phyloP scores from a whole-genome alignment of 495 filamentous ascomycete genomes.

The Talaromyces borbonicus region DNA sequence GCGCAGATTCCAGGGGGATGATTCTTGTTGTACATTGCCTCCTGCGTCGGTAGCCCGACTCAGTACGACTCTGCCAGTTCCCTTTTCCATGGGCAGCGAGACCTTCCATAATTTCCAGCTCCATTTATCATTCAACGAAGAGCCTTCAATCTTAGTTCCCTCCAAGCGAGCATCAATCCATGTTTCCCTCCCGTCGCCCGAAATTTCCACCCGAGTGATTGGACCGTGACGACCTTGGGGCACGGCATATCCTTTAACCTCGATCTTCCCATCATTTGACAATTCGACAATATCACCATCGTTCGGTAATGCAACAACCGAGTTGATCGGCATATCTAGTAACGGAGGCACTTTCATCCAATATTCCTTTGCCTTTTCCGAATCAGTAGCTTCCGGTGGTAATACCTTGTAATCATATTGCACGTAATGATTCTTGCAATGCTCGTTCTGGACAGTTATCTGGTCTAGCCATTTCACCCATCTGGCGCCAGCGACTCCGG shows the following conservation, averaged over 20 bases:
- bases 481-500: slow-evolving; percentile 50
- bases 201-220: slow-evolving; percentile 42
- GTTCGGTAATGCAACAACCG: slow-evolving; percentile 40
- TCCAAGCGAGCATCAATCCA: slow-evolving; percentile 41
- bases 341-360: slow-evolving; percentile 46
- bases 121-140: slow-evolving; percentile 31
- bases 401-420: slow-evolving; percentile 55
- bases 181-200: slow-evolving; percentile 34
- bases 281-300: slow-evolving; percentile 24
- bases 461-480: slow-evolving; percentile 58
- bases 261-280: slow-evolving; percentile 26
- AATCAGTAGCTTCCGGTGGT: slow-evolving; percentile 44
- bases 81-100: slow-evolving; percentile 21
- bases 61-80: slow-evolving; percentile 28
- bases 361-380: slow-evolving; percentile 37
- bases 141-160: slow-evolving; percentile 7
- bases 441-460: slow-evolving; percentile 48
- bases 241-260: slow-evolving; percentile 47
- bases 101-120: slow-evolving; percentile 41
- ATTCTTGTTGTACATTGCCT: slow-evolving; percentile 38
- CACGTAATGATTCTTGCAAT: slow-evolving; percentile 50
- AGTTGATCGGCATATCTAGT: slow-evolving; percentile 55
- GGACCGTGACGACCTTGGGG: slow-evolving; percentile 45
- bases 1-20: slow-evolving; percentile 46
- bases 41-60: slow-evolving; percentile 43